Base-by-base conservation (phyloP, 1,284 basidiomycete species). In the Malassezia yamatoensis region DNA sequence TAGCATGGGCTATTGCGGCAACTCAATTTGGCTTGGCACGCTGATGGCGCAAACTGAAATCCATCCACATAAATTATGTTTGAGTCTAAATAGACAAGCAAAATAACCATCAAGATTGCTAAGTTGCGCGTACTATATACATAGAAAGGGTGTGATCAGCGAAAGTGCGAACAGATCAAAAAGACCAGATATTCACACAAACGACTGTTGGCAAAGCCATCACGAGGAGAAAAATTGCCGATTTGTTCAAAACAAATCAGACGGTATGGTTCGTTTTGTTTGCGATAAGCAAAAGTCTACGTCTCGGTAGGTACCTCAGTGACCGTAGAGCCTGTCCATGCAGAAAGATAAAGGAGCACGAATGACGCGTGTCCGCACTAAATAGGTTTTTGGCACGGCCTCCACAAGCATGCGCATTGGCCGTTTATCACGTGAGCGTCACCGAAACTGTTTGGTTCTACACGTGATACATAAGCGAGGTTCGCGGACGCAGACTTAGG, bases 271-370 rank as follows among this genome's bases (percentile, higher is more conserved):
- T 68, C 64, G 51, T 63, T 64, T 68, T 64, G 64, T 68, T 68
- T 68, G 66, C 66, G 66, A 68, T 68, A 63, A 68, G 66, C 66
- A 68, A 64, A 66, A 62, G 61, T 62, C 64, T 68, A 66, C 61
- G 64, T 63, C 66, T 68, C 66, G 64, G 66, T 66, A 63, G 59
- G 62, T 62, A 66, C 66, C 64, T 68, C 66, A 68, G 64, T 63
- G 66, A 63, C 64, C 66, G 58, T 66, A 68, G 62, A 63, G 63
- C 64, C 63, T 66, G 64, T 64, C 64, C 64, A 52, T 58, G 55
- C 55, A 58, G 55, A 58, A 58, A 53, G 55, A 58, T 58, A 47
- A 18, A 6, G 49, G 49, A 33, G 29, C 32, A 2, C 1, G n/a
- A 1, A 16, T 11, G 2, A 12, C 15, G 32, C 2, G 6, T 18